phyloP scores from a whole-genome alignment of 2,329 filamentous ascomycete genomes.

The Alternaria ventricosa region DNA sequence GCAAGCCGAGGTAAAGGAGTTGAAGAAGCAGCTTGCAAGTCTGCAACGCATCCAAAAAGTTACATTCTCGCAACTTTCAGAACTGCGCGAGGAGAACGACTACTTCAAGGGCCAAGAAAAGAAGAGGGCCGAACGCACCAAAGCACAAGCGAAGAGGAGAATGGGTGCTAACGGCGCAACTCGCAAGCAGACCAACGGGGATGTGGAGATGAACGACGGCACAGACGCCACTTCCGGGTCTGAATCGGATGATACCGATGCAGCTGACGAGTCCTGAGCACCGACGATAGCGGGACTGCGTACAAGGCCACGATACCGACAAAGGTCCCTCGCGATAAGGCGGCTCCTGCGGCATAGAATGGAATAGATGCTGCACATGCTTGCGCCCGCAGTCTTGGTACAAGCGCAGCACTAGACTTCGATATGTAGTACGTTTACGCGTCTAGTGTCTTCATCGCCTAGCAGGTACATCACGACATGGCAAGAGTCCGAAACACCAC shows the following conservation, averaged over 20 bases:
- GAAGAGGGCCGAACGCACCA: constrained; percentile 32
- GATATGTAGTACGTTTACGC: constrained; percentile 15
- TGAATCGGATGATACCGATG: constrained; percentile 22
- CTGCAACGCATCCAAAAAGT: constrained; percentile 55
- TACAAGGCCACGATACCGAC: neutral
- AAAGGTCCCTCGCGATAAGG: neutral
- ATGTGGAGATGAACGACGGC: constrained; percentile 42
- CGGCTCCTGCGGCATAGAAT: constrained; percentile 8
- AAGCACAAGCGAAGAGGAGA: constrained; percentile 29
- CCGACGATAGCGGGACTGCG: neutral
- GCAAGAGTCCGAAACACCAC: constrained; percentile 10
- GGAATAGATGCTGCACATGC: constrained; percentile 11
- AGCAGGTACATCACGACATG: constrained; percentile 17
- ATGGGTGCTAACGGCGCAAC: constrained; percentile 26
- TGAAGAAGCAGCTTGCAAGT: constrained; percentile 51
- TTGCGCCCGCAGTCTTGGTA: neutral
- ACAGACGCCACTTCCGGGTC: constrained; percentile 25
- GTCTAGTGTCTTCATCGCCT: constrained; percentile 14
- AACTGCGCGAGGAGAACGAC: constrained; percentile 52
- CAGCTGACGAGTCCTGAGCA: constrained; percentile 16
- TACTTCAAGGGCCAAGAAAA: constrained; percentile 43
- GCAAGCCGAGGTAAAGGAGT: constrained; percentile 42
- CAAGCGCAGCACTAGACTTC: constrained; percentile 5
- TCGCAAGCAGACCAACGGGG: constrained; percentile 13
- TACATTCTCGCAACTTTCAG: constrained; percentile 54